These are phyloP conservation scores for Rubroboletus satanas DNA, from an alignment of 768 basidiomycete species.

Conservation along the genomic window DNA sequence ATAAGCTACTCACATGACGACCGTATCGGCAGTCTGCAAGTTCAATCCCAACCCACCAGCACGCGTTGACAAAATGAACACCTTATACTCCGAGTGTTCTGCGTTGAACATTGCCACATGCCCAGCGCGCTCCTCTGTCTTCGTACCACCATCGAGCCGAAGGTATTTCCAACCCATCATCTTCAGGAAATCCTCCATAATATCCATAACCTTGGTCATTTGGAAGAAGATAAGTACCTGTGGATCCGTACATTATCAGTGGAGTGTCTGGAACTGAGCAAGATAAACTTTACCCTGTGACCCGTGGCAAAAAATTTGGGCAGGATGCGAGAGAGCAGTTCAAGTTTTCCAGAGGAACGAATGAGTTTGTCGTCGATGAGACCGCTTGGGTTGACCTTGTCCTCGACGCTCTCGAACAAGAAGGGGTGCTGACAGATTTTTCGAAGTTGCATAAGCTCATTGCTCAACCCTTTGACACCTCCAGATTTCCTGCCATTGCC, in stretches of 20 bases:
- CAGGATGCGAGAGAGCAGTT: slow-evolving; percentile 83
- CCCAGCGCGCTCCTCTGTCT: slow-evolving; percentile 89
- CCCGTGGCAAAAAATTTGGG: slow-evolving; percentile 93
- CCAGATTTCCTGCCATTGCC: slow-evolving; percentile 50
- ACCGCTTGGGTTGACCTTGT: slow-evolving; percentile 82
- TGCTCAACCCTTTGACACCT: slow-evolving; percentile 86
- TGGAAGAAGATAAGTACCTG: slow-evolving; percentile 99
- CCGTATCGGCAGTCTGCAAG: slow-evolving; percentile 93
- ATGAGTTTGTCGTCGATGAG: slow-evolving; percentile 82
- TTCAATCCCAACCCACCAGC: slow-evolving; percentile 94
- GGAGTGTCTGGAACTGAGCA: not conserved
- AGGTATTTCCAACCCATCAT: slow-evolving; percentile 84
- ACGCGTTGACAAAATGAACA: slow-evolving; percentile 92
- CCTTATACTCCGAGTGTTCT: slow-evolving; percentile 79
- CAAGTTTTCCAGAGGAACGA: slow-evolving; percentile 89
- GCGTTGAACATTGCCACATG: slow-evolving; percentile 88
- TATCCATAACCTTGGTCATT: slow-evolving; percentile 99
- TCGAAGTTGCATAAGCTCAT: slow-evolving; percentile 95
- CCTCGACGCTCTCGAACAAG: slow-evolving; percentile 92
- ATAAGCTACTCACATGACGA: slow-evolving; percentile 71
- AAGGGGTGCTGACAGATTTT: slow-evolving; percentile 99
- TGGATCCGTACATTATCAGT: not conserved
- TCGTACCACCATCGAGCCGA: slow-evolving; percentile 93
- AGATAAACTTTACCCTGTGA: slow-evolving; percentile 62
- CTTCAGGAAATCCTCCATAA: slow-evolving; percentile 93